Base-by-base conservation (phyloP, 2,329 filamentous ascomycete species). In the Myriosclerotinia scirpicola region DNA sequence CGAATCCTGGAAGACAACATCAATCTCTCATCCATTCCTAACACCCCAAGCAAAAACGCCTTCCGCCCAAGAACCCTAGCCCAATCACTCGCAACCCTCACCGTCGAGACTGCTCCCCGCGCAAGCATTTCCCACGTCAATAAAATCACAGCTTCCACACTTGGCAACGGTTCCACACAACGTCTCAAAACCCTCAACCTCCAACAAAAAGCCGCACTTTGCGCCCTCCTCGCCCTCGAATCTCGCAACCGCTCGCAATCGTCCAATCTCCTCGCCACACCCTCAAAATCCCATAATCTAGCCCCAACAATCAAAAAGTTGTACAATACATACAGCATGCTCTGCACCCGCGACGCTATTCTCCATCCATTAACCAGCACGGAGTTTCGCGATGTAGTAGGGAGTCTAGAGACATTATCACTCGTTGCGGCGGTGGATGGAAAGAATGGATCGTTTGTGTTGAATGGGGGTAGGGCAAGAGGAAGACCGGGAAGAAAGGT, bases 191-290 rank as follows among this genome's bases (percentile, higher is more conserved):
- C 89, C 5, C 85, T 99, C 66, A 99, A 98, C 76, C 84, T 99
- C 2, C 96, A 99, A 76, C 95, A 99, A 78, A 98, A 97, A 78
- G 95, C 94, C 5, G 93, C 94, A 0, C 83, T 99, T 12, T 99
- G 95, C 79, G 87, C 94, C 0, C 83, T 99, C 17, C 84, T 94
- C 50, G 92, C 92, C 2, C 86, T 95, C n/a, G 93, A 97, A 77
- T 91, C 90, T 73, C 87, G 87, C 69, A 89, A 86, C 71, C 83
- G 86, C 59, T 80, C 80, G 64, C 79, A 81, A 66, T 85, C 80
- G 73, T 80, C 79, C 48, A 72, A 78, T 44, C 72, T 78, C 42
- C 74, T 76, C 46, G 73, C 74, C 50, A 87, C 89, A 1, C 88
- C 89, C 0, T 87, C 87, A 12, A 91, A 90, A 74, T 77, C 81